These are phyloP conservation scores for Colletotrichum sp. DNA, from an alignment of 2,329 filamentous ascomycete genomes.

Conservation along the genomic window DNA sequence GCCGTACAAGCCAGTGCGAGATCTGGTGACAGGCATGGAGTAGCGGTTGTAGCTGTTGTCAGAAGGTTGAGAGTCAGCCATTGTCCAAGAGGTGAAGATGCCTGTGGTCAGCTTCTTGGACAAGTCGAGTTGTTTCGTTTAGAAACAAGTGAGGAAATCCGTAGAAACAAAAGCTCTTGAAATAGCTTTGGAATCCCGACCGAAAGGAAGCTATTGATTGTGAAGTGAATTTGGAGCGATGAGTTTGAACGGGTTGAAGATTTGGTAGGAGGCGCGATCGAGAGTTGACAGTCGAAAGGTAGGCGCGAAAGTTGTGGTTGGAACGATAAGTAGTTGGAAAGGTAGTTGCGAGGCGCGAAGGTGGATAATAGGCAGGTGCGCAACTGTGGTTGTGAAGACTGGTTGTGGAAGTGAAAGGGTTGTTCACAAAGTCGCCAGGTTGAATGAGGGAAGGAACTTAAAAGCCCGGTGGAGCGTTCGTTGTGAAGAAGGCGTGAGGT, in stretches of 20 bases:
- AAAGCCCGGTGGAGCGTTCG: neutral
- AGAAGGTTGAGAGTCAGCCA: conserved; percentile 21
- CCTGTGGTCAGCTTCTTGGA: neutral
- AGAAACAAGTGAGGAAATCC: neutral
- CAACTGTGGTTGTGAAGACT: neutral
- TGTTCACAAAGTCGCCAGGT: neutral
- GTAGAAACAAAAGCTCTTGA: neutral
- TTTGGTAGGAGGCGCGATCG: neutral
- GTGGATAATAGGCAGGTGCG: neutral
- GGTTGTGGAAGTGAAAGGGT: neutral
- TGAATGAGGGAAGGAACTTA: neutral
- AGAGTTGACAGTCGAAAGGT: neutral
- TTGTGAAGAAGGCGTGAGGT: neutral
- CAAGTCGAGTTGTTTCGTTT: neutral
- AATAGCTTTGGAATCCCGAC: neutral
- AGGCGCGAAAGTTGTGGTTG: neutral
- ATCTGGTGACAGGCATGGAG: conserved; percentile 86
- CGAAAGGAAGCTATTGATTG: neutral
- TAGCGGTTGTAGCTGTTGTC: conserved; percentile 79
- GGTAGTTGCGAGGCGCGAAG: neutral
- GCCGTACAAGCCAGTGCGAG: conserved; percentile 70
- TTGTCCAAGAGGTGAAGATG: neutral
- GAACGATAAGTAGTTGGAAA: neutral
- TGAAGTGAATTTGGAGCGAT: neutral
- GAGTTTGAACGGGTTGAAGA: neutral